These are phyloP conservation scores for Phylloporus sp. DNA, from an alignment of 768 basidiomycete genomes.

Conservation along the genomic window DNA sequence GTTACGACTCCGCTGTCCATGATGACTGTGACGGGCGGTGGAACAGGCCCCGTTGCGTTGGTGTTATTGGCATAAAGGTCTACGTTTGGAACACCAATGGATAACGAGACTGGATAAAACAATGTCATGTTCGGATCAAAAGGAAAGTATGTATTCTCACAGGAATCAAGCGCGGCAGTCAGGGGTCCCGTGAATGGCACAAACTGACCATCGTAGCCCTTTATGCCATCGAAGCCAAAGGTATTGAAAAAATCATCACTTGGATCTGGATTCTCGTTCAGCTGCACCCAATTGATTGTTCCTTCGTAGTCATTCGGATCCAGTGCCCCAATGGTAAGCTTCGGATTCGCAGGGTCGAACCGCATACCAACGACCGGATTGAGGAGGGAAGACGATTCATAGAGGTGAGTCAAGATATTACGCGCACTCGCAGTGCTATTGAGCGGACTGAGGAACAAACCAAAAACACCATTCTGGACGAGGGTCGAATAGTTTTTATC, in stretches of 20 bases:
- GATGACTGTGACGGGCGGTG: conserved; percentile 1
- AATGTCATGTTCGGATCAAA: neutral
- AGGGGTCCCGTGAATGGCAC: conserved; percentile 15
- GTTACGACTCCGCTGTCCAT: neutral
- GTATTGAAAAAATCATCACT: conserved; percentile 16
- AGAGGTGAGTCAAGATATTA: conserved; percentile 17
- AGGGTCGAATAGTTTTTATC: neutral
- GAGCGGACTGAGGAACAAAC: conserved; percentile 24
- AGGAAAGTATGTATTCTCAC: conserved; percentile 10
- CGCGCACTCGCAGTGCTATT: conserved; percentile 7
- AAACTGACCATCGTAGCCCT: conserved; percentile 28
- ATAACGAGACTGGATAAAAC: conserved; percentile 9
- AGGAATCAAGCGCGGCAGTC: conserved; percentile 22
- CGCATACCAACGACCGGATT: conserved; percentile 31
- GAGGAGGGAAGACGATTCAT: conserved; percentile 23
- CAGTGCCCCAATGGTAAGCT: conserved; percentile 30
- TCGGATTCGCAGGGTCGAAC: conserved; percentile 27
- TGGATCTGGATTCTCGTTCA: conserved; percentile 17
- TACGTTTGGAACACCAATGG: conserved; percentile 18
- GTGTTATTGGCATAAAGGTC: conserved; percentile 15
- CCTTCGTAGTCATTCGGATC: conserved; percentile 31
- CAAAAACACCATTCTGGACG: conserved; percentile 23
- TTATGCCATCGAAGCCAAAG: conserved; percentile 26
- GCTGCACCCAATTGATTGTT: conserved; percentile 28
- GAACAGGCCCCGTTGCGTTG: conserved; percentile 22